A percentile compares a stretch with the other conserved stretches of the same genome.
Conservation (phyloP, 305 asterid species). For the Solanum aculeatissimum region DNA sequence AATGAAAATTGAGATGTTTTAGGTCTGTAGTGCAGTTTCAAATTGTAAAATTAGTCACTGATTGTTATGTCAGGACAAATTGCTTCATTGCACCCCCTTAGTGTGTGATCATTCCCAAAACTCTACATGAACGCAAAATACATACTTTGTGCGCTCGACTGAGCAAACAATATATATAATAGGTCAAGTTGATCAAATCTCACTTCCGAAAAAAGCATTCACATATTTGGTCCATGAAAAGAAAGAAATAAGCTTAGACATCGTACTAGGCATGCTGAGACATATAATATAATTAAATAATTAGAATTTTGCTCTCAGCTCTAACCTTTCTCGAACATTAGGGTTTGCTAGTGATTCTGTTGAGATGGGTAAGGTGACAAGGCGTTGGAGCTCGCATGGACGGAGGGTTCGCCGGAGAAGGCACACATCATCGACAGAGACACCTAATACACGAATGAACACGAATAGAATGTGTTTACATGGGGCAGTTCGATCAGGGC, state of each 20-base stretch:
- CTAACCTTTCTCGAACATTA: constrained; percentile 24
- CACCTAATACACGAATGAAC: constrained; percentile 52
- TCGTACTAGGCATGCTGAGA: background rate
- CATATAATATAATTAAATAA: background rate
- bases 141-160: background rate
- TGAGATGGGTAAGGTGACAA: constrained; percentile 45
- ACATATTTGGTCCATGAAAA: background rate
- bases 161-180: too few relatives aligned
- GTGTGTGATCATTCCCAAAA: background rate
- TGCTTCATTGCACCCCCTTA: background rate
- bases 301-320: background rate
- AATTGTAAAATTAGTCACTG: background rate
- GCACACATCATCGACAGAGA: constrained; percentile 45
- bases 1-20: background rate
- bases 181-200: background rate
- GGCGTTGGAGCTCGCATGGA: constrained; percentile 66
- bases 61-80: background rate
- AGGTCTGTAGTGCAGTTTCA: background rate
- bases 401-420: constrained; percentile 56
- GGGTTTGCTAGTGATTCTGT: constrained; percentile 44
- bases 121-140: background rate
- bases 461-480: constrained; percentile 87
- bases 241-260: background rate
- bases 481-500: constrained; percentile 75
- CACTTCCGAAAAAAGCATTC: background rate